Base-by-base conservation (phyloP, 1,284 basidiomycete genomes). In the Ceratobasidium sp. region DNA sequence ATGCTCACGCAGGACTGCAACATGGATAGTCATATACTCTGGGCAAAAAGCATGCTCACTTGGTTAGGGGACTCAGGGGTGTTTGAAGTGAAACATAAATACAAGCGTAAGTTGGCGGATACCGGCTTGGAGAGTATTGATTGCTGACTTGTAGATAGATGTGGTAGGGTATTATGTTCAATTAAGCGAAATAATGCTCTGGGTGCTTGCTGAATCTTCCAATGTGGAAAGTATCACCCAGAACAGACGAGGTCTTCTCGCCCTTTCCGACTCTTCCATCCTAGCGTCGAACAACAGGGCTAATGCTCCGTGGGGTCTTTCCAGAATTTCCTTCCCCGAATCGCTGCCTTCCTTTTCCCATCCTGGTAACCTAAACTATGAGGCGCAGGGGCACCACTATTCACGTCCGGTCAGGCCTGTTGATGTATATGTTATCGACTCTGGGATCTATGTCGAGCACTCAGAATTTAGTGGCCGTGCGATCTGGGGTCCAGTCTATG, bases 381-480 rank as follows among this genome's bases (percentile, higher is more conserved):
- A 42, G 33, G 42, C 6, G 59, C 56, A 7, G 56, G 38, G 26
- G 38, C 9, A 33, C 26, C 9, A 9, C 46, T 28, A 9, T 28
- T 20, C 52, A 20, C 9, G 23, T 28, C 50, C 50, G 15, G 89
- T 66, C 86, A 88, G 79, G 89, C 89, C 79, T 3, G 88, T 90
- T 26, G 88, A 88, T 78, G 89, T 87, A 56, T 91, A 90, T 82
- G 85, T 90, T 54, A 54, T 77, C 17, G 64, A 83, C 81, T 86
- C 85, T 40, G 87, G 90, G 81, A 86, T 91, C 84, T 89, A 89
- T 84, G 85, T 89, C 78, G 84, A 87, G 75, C 90, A 91, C 84
- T 86, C 86, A 80, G 89, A 91, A 82, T 88, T 91, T 80, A 86
- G 89, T 81, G 89, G 89, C 38, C 86, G 89, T 62, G 90, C 90